Base-by-base conservation (phyloP, 805 yeast species). In the Tetrapisispora iriomotensis region DNA sequence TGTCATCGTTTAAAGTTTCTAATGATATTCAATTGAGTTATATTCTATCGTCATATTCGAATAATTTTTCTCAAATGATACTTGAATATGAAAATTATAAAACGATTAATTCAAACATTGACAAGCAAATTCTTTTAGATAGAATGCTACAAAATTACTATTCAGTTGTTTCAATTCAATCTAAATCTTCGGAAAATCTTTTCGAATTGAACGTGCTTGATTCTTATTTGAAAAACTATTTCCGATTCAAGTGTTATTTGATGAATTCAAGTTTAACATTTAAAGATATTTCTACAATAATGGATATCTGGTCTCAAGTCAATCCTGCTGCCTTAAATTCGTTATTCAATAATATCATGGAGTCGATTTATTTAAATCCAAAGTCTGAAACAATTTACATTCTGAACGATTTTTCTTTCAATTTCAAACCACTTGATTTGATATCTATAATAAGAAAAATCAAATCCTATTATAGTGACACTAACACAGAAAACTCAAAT, bases 321-420 rank as follows among this genome's bases (percentile, higher is more conserved):
- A 39, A 49, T n/a, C 53, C 54, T 3, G 22, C 34, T 12, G 42
- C 46, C 10, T 34, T 56, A 12, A 54, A 49, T 29, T 33, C 49
- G 3, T 43, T 57, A 9, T 55, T 56, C 46, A 57, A 60, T 37
- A 60, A 60, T 34, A 44, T 57, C 27, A 50, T 56, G 5, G 64
- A 60, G 37, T 51, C 61, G 6, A 38, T 54, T 3, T 48, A 54
- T 31, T 40, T 58, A 40, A 48, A 54, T 21, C 46, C 56, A 13
- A 38, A 42, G n/a, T 38, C 47, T 12, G 40, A 45, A 19, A 28
- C 36, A 9, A 29, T 53, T 8, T 46, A 45, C 35, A 35, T 53
- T 14, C 36, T 42, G 17, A 45, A 45, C 36, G 49, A 48, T 31
- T 26, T 55, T 36, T 26, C 40, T 4, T 54, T 53, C 41, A 39